Percentiles rank a stretch among this genome's conserved stretches.
phyloP scores from a whole-genome alignment of 306 rosid species.

The Vigna hirtella region DNA sequence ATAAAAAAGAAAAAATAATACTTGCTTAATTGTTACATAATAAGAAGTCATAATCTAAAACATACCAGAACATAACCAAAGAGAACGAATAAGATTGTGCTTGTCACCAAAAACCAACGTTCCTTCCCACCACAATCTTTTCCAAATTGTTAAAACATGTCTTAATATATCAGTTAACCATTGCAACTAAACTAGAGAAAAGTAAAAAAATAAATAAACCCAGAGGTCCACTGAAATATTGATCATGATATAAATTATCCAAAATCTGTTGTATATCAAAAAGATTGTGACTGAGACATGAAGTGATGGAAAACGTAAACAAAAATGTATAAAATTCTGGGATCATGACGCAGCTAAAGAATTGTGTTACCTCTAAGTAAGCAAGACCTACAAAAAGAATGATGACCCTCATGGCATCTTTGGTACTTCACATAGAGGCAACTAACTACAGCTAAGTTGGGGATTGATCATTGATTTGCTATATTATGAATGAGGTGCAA shows the following conservation, averaged over 20 bases:
- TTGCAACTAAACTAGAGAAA: background rate
- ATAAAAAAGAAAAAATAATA: too few relatives aligned
- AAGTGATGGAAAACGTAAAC: background rate
- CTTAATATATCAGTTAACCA: background rate
- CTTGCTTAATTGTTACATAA: too few relatives aligned
- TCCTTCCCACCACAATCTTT: background rate
- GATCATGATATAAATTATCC: background rate
- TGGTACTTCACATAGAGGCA: slow-evolving; percentile 34
- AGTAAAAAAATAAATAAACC: background rate
- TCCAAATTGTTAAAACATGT: background rate
- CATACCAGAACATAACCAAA: background rate
- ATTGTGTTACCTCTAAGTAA: slow-evolving; percentile 40
- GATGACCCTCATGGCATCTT: slow-evolving; percentile 42
- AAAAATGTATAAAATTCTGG: slow-evolving; percentile 10
- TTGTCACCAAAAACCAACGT: background rate
- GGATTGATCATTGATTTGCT: slow-evolving; percentile 17
- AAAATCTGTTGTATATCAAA: slow-evolving; percentile 13
- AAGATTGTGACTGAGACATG: slow-evolving; percentile 9
- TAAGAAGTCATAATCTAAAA: too few relatives aligned
- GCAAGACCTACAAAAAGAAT: slow-evolving; percentile 45
- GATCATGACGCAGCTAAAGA: slow-evolving; percentile 38
- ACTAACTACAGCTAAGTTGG: slow-evolving; percentile 31
- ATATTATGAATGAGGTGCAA: slow-evolving; percentile 40
- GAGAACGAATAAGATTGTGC: background rate
- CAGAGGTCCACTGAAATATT: slow-evolving; percentile 14